Conservation (phyloP, 495 filamentous ascomycete genomes). For the Aspergillus kassunensis region DNA sequence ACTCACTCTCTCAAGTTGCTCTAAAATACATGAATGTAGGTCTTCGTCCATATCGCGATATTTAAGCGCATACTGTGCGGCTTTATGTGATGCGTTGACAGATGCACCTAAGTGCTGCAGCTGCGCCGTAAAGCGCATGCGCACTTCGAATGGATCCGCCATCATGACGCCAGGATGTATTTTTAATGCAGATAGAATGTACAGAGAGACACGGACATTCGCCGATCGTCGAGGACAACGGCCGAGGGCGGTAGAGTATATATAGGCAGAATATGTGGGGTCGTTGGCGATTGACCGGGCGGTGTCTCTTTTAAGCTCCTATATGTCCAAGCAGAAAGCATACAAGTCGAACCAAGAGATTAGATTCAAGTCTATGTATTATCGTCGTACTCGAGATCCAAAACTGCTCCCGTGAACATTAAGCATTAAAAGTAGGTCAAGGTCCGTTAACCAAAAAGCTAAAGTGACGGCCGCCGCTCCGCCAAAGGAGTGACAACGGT, state of each 20-base stretch:
- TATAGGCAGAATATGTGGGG: constrained; percentile 21
- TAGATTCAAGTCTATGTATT: background rate
- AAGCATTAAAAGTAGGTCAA: background rate
- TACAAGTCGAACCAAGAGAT: background rate
- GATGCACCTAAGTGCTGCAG: constrained; percentile 87
- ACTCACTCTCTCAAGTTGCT: constrained; percentile 81
- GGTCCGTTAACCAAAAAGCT: too few species aligned
- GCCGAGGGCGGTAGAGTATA: background rate
- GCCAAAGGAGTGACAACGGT: constrained; percentile 36
- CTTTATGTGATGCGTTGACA: constrained; percentile 82
- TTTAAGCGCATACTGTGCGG: constrained; percentile 90
- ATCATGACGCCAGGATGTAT: constrained; percentile 41
- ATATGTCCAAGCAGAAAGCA: background rate
- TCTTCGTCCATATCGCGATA: constrained; percentile 93
- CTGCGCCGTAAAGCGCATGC: constrained; percentile 89
- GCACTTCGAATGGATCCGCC: constrained; percentile 96
- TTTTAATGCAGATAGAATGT: too few species aligned
- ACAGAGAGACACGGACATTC: background rate
- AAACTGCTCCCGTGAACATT: background rate
- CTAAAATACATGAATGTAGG: constrained; percentile 91
- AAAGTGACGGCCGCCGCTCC: constrained; percentile 33
- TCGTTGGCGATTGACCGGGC: background rate
- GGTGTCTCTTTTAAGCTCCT: background rate
- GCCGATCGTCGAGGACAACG: constrained; percentile 6
- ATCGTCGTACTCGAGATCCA: background rate